A percentile compares a stretch with the other conserved stretches of the same genome.
phyloP scores from a whole-genome alignment of 1,284 basidiomycete genomes.

The Tremellales sp. region DNA sequence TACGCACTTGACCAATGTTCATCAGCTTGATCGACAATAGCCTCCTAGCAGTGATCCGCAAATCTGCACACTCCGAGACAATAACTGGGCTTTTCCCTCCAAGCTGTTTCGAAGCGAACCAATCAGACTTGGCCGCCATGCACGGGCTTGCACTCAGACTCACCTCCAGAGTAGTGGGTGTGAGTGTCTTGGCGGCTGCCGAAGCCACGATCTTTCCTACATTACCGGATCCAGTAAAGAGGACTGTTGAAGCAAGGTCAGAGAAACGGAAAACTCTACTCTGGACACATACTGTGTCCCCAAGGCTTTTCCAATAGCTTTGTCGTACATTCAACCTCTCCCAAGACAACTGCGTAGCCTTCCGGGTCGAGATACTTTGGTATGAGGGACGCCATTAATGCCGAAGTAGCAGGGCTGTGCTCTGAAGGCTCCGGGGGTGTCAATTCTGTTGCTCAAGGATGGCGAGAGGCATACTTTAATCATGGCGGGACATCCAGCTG shows the following conservation, averaged over 20 bases:
- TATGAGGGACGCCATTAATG: slow-evolving; percentile 67
- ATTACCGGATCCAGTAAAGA: slow-evolving; percentile 65
- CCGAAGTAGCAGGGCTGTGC: slow-evolving; percentile 61
- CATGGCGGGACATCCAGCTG: slow-evolving; percentile 70
- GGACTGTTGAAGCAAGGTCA: slow-evolving; percentile 53
- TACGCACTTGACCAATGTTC: slow-evolving; percentile 65
- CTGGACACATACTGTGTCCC: slow-evolving; percentile 65
- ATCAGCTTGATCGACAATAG: slow-evolving; percentile 74
- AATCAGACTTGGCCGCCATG: background rate
- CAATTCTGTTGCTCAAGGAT: background rate
- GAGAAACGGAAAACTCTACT: slow-evolving; percentile 18
- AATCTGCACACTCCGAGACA: slow-evolving; percentile 60
- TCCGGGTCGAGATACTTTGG: slow-evolving; percentile 77
- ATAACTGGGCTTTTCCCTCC: slow-evolving; percentile 82
- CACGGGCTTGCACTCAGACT: slow-evolving; percentile 1
- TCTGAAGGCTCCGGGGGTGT: slow-evolving; percentile 60
- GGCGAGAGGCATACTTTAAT: slow-evolving; percentile 55
- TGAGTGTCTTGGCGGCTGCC: slow-evolving; percentile 81
- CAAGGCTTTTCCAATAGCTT: slow-evolving; percentile 75
- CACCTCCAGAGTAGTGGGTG: slow-evolving; percentile 69
- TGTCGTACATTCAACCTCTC: slow-evolving; percentile 69
- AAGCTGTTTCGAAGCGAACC: slow-evolving; percentile 53
- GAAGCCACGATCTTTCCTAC: slow-evolving; percentile 73
- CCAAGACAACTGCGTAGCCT: slow-evolving; percentile 68
- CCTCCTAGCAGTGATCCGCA: slow-evolving; percentile 47